Percentiles rank a stretch among this genome's conserved stretches.
phyloP scores from a whole-genome alignment of 164 flowering plant genomes.

The Brasenia schreberi region DNA sequence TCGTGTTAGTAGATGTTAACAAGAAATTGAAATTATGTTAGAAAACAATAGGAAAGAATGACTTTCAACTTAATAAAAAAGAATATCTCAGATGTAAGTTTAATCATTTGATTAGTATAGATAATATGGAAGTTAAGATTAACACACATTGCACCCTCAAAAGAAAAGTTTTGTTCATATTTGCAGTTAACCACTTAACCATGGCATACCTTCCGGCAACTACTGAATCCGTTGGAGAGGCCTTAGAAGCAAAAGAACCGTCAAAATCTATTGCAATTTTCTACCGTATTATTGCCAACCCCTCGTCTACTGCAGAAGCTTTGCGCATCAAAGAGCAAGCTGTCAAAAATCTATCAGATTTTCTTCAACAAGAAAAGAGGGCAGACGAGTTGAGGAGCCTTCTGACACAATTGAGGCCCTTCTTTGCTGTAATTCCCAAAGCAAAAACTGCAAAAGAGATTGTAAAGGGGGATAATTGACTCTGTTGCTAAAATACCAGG shows the following conservation, averaged over 20 bases:
- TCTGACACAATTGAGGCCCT: constrained; percentile 53
- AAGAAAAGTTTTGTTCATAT: too few species aligned
- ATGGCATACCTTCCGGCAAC: constrained; percentile 44
- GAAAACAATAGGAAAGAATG: too few species aligned
- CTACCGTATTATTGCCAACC: constrained; percentile 36
- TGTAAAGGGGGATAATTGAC: constrained; percentile 53
- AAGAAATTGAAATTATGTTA: too few species aligned
- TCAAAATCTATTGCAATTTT: constrained; percentile 42
- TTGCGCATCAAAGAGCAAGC: constrained; percentile 51
- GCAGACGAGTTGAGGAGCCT: constrained; percentile 56
- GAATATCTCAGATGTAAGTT: too few species aligned
- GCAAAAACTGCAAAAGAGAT: constrained; percentile 69
- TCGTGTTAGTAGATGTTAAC: too few species aligned
- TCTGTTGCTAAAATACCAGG: constrained; percentile 53
- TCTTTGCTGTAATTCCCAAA: constrained; percentile 51
- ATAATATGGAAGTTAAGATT: too few species aligned
- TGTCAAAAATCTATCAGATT: constrained; percentile 49
- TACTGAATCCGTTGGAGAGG: constrained; percentile 43
- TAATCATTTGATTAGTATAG: too few species aligned
- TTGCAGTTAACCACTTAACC: neutral
- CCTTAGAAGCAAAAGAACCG: constrained; percentile 43
- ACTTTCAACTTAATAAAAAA: too few species aligned
- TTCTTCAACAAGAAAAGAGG: constrained; percentile 42
- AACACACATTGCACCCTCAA: too few species aligned
- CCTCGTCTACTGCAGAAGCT: constrained; percentile 51